phyloP scores from a whole-genome alignment of 768 basidiomycete genomes.

The Collybia sp. region DNA sequence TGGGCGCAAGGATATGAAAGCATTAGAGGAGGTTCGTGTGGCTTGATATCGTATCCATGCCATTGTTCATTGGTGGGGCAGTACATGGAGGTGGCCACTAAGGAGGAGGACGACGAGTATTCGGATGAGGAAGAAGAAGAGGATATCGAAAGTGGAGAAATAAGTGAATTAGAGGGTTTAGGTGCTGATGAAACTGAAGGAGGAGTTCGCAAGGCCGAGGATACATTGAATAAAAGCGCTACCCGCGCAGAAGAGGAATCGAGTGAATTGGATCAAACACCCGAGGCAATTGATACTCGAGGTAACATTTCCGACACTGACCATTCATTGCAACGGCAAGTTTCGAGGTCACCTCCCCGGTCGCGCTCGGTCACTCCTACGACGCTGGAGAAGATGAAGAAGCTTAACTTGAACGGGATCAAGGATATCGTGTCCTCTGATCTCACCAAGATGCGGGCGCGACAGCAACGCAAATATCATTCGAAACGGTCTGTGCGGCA shows the following conservation, averaged over 20 bases:
- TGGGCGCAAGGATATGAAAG: constrained; percentile 74
- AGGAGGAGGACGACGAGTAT: constrained; percentile 26
- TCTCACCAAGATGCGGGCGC: constrained; percentile 51
- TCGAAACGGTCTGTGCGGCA: constrained; percentile 62
- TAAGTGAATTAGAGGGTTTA: constrained; percentile 22
- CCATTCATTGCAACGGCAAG: constrained; percentile 19
- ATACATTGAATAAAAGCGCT: not conserved
- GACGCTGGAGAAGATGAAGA: constrained; percentile 35
- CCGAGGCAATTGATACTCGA: constrained; percentile 1
- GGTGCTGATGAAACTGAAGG: constrained; percentile 17
- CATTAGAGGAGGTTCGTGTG: constrained; percentile 73
- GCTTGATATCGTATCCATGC: constrained; percentile 14
- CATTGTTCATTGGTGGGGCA: constrained; percentile 23
- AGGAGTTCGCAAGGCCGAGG: constrained; percentile 10
- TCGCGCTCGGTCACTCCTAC: constrained; percentile 43
- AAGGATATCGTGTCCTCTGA: constrained; percentile 60
- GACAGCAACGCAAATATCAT: constrained; percentile 74
- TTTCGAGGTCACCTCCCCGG: constrained; percentile 49
- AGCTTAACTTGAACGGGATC: constrained; percentile 40
- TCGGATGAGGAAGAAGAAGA: constrained; percentile 33
- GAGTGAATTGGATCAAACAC: too few relatives aligned
- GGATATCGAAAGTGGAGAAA: constrained; percentile 29
- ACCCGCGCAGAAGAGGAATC: not conserved
- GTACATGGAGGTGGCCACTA: constrained; percentile 60
- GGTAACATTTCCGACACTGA: not conserved